Base-by-base conservation (phyloP, 163 green algal genomes). In the Chloromonas sp. region DNA sequence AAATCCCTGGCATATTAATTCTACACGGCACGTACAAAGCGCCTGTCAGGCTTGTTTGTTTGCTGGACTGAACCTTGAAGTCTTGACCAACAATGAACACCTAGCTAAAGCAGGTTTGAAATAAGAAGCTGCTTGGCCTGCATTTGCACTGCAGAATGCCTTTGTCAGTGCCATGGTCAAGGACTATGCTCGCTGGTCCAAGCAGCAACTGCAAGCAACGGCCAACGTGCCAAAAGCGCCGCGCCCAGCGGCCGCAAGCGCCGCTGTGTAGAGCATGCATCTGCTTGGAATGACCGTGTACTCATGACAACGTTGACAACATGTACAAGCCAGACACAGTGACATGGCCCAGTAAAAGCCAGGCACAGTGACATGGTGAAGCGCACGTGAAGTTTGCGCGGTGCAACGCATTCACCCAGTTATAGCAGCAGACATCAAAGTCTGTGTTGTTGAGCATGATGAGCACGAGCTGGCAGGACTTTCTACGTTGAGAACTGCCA, bases 161-260 rank as follows among this genome's bases (percentile, higher is more conserved):
- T 81, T 81, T 81, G 77, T 81, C 36, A 15, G 36, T 1, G n/a
- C 77, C 1, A 14, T 81, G n/a, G 77, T 3, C 14, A 60, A 3
- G n/a, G 77, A 81, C 77, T 81, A 81, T 8, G 77, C 61, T 36
- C 77, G 77, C 77, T 81, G 77, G 77, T 74, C 66, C 5, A 5
- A 74, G 66, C 66, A 74, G 66, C 66, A 74, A 11, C 66, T 36
- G 36, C 36, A 36, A 36, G 66, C 66, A 11, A 74, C 66, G 66
- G 5, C 5, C 66, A 74, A 11, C 66, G 11, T 11, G 66, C 66
- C 36, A 36, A 36, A 36, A 36, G 66, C 66, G 11, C 5, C 66
- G 11, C 66, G 66, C 66, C 66, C 66, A 74, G 5, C 66, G 11
- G 5, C 66, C 66, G 66, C 66, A 74, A 11, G 66, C 66, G 66